phyloP scores from a whole-genome alignment of 192 early-diverging fungal genomes.

The Coemansia furcata region DNA sequence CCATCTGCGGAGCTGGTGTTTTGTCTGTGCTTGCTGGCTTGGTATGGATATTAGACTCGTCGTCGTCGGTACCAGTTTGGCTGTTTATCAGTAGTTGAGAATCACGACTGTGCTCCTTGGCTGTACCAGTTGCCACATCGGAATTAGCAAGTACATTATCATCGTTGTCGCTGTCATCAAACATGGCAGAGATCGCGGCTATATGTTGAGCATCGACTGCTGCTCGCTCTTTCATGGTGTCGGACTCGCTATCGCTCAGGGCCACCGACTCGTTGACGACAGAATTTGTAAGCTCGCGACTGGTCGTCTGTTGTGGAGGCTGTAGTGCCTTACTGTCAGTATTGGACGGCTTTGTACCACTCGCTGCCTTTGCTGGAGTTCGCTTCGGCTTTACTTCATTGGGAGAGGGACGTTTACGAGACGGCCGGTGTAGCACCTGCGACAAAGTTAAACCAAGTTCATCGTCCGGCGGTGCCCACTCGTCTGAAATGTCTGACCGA shows the following conservation, averaged over 20 bases:
- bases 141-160: background rate
- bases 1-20: background rate
- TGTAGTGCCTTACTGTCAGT: background rate
- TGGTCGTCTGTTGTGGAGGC: background rate
- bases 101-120: background rate
- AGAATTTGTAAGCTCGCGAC: background rate
- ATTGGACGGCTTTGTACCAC: background rate
- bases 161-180: conserved; percentile 10
- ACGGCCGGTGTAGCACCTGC: conserved; percentile 11
- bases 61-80: background rate
- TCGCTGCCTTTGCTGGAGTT: background rate
- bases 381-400: background rate
- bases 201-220: background rate
- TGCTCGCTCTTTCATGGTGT: background rate
- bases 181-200: conserved; percentile 32
- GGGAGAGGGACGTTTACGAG: background rate
- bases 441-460: conserved; percentile 19
- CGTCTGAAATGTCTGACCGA: background rate
- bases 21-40: background rate
- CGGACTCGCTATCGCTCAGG: background rate
- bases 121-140: background rate
- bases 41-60: background rate
- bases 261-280: background rate
- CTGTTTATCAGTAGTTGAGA: background rate
- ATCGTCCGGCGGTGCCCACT: conserved; percentile 24